Evolutionary conservation across 306 rosid species (phyloP).

Genomic region (Nissolia schottii): DNA sequence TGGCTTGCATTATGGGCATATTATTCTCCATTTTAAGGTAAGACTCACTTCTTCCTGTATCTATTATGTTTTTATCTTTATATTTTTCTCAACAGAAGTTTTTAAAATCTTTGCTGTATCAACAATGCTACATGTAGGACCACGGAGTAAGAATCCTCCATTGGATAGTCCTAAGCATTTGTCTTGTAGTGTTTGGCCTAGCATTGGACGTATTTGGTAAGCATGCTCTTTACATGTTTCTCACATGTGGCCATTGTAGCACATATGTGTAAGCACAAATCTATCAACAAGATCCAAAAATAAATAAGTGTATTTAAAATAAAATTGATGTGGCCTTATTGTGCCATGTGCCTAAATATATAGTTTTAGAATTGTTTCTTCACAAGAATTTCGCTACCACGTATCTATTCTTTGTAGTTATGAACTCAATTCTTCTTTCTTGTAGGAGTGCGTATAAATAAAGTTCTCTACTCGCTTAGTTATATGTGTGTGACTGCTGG

Average conservation of each 20-base stretch:
- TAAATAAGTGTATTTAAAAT: background rate
- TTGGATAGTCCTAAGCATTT: conserved; percentile 66
- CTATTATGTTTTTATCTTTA: background rate
- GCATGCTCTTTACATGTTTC: background rate
- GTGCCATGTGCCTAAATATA: background rate
- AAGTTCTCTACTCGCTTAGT: conserved; percentile 80
- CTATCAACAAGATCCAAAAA: background rate
- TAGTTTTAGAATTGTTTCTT: background rate
- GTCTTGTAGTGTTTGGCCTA: conserved; percentile 56
- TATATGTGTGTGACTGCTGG: conserved; percentile 88
- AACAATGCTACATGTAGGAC: conserved; percentile 45
- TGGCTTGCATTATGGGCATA: conserved; percentile 93
- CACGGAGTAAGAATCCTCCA: conserved; percentile 64
- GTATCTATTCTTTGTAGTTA: background rate
- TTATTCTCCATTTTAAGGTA: conserved; percentile 83
- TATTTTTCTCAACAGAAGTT: background rate
- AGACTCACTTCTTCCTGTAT: background rate
- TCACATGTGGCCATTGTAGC: background rate
- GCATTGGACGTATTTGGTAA: conserved; percentile 62
- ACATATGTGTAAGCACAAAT: background rate
- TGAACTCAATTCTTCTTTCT: conserved; percentile 9
- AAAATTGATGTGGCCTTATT: background rate
- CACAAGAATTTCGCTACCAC: background rate
- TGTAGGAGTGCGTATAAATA: conserved; percentile 80
- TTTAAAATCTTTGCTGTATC: background rate